These are phyloP conservation scores for Solanum dulcamara DNA, from an alignment of 257 asterid genomes.

Conservation along the genomic window DNA sequence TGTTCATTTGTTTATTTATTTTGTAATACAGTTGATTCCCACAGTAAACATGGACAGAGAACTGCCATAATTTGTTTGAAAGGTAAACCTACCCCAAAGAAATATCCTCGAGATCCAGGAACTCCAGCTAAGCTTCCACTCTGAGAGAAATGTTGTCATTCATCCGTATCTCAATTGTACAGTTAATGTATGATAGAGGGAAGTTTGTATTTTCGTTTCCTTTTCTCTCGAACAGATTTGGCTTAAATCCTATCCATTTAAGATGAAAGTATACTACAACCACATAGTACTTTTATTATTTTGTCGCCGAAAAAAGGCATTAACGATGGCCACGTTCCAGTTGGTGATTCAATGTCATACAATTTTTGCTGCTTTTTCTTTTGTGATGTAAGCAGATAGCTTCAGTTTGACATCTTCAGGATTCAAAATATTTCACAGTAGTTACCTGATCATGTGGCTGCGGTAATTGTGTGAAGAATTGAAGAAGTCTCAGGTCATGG, in stretches of 20 bases:
- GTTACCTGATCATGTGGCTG: not conserved
- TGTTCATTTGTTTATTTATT: not conserved
- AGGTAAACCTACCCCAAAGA: constrained; percentile 65
- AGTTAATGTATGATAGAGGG: not conserved
- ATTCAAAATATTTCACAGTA: not conserved
- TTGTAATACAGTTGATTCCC: constrained; percentile 66
- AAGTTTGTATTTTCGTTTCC: not conserved
- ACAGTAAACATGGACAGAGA: constrained; percentile 82
- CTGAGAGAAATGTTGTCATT: constrained; percentile 11
- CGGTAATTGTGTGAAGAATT: not conserved
- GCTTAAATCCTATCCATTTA: not conserved
- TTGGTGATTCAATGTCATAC: not conserved
- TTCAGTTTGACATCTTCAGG: not conserved
- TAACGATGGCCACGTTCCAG: not conserved
- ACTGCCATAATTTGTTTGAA: constrained; percentile 71
- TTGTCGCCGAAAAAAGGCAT: not conserved
- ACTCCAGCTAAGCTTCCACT: constrained; percentile 78
- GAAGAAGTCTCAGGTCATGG: not conserved
- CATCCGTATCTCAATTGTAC: not conserved
- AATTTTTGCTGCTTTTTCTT: not conserved
- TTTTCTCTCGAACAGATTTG: not conserved
- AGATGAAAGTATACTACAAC: not conserved
- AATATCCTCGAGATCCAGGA: constrained; percentile 79
- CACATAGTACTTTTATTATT: not conserved
- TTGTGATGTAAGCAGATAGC: not conserved